Conservation (phyloP, 345 rosid species). For the Eucalyptus rudis region DNA sequence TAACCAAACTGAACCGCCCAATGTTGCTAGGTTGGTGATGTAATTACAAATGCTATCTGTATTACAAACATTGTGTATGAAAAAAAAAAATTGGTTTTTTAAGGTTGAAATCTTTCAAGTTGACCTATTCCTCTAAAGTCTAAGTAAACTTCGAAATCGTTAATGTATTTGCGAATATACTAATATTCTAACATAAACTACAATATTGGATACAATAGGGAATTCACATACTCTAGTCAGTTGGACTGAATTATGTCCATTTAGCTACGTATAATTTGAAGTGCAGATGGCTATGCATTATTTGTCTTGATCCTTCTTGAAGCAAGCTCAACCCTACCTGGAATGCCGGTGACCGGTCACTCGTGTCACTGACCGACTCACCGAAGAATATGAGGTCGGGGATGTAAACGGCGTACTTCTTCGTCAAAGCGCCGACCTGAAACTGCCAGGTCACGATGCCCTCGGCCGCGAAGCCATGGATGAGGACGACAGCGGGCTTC, state of each 20-base stretch:
- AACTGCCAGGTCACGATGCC: constrained; percentile 96
- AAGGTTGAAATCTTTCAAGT: not conserved
- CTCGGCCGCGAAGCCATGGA: constrained; percentile 90
- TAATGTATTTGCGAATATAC: not conserved
- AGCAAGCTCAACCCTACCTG: not conserved
- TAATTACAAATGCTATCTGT: not conserved
- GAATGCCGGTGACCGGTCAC: constrained; percentile 65
- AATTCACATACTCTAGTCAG: not conserved
- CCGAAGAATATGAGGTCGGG: constrained; percentile 93
- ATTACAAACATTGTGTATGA: not conserved
- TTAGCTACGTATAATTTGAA: not conserved
- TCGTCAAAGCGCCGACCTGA: constrained; percentile 75
- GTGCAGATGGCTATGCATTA: not conserved
- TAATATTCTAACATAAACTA: not conserved
- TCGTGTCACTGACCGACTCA: constrained; percentile 41
- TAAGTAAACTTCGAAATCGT: not conserved
- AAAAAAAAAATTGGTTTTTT: not conserved
- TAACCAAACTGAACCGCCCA: not conserved
- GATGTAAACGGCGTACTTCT: constrained; percentile 74
- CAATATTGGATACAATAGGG: not conserved
- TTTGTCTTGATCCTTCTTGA: not conserved
- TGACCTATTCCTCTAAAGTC: not conserved
- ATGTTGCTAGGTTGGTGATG: not conserved
- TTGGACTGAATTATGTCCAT: not conserved
- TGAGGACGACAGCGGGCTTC: constrained; percentile 64